Base-by-base conservation (phyloP, 345 rosid species). In the Hibiscus mutabilis region DNA sequence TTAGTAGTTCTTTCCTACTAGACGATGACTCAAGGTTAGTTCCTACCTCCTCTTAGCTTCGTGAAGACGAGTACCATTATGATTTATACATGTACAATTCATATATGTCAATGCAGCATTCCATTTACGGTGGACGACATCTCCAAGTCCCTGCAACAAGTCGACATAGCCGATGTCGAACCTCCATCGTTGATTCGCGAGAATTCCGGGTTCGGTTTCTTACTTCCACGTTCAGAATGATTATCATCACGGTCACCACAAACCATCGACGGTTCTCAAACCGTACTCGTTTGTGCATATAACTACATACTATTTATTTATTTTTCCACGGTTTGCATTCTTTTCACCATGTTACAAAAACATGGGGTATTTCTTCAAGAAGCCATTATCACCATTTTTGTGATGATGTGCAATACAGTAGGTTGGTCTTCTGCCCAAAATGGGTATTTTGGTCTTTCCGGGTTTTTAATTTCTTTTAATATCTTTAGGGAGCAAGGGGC, bases 51-150 rank as follows among this genome's bases (percentile, higher is more conserved):
- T 47, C 65, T 59, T 56, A 4, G 55, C 69, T 47, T 52, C 49
- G 16, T 24, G 5, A 14, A 0, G 14, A 66, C 15, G 10, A 24
- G 21, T 66, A 14, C 2, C 12, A 25, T 18, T 18, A 18, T 49
- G 40, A 42, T 35, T 35, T 70, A 24, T 19, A 74, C 35, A 47
- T 66, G 2, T 47, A 69, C 74, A 66, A 75, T 70, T 68, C 29
- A 12, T 47, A 47, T 37, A 37, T 46, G 19, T 57, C 66, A 55
- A 72, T 61, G 79, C 97, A 95, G 99, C 87, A 95, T 95, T 25
- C 99, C 99, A 3, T 95, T 95, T 81, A 85, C 99, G 5, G 97
- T 91, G 76, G 97, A 95, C 70, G 99, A 95, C 82, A 95, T 95
- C 84, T 95, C 99, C 72, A 95, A 92, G 82, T 86, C 98, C 56